Base-by-base conservation (phyloP, 2,329 filamentous ascomycete species). In the Penicillium sp. region DNA sequence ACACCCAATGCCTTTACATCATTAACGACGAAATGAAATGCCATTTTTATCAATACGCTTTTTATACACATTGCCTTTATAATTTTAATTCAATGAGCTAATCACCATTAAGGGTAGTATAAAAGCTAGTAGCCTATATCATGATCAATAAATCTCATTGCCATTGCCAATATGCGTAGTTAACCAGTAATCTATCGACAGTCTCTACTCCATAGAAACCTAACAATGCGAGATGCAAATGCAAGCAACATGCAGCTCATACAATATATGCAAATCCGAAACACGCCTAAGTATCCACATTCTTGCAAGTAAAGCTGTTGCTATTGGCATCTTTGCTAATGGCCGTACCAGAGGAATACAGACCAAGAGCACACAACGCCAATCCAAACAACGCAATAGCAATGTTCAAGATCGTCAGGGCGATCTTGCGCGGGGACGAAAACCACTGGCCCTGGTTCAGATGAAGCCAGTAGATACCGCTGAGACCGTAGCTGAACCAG, bases 401-500 rank as follows among this genome's bases (percentile, higher is more conserved):
- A 0, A 58, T 45, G 44, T 76, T 76, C 14, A 73, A 22, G 3
- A 68, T 37, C 3, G 66, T 68, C 10, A 75, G 47, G 3, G 51
- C 41, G 14, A 66, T 67, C 56, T 74, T 76, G 33, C 61, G 59
- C 45, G 59, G 64, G 16, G 59, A 62, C 20, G 59, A 54, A 25
- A 66, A 66, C 55, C 60, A 68, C 12, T 51, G 48, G 2, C 65
- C 69, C 18, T 59, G 54, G 47, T 76, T 69, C 42, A 77, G 59
- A 45, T 68, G 69, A 36, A 74, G 49, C 68, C 70, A 73, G 47
- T 73, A 69, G 3, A 65, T 48, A 12, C 64, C 68, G 12, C 63
- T 64, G 2, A 73, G 50, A 5, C 68, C 67, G 50, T 67, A 53
- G 23, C 49, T 52, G 47, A 52, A 53, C 50, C 50, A 53, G n/a